phyloP scores from a whole-genome alignment of 2,329 filamentous ascomycete species.

The Camillea tinctor region DNA sequence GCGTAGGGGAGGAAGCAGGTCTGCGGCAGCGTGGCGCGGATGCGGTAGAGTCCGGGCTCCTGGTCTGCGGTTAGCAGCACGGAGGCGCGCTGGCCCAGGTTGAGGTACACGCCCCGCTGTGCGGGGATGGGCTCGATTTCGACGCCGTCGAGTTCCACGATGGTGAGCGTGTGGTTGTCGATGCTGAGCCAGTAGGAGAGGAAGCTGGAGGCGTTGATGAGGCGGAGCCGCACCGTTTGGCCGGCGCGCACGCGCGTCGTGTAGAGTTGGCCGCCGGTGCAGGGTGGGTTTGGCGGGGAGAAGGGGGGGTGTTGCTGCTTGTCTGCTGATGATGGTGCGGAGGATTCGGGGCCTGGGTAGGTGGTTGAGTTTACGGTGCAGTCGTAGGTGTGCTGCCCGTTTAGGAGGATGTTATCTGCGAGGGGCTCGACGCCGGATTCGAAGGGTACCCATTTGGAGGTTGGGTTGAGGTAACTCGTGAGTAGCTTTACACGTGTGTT shows the following conservation, averaged over 20 bases:
- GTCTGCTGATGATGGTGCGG: constrained; percentile 11
- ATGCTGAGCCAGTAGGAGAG: constrained; percentile 39
- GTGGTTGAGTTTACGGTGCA: constrained; percentile 33
- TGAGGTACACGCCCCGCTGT: constrained; percentile 37
- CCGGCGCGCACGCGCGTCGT: constrained; percentile 30
- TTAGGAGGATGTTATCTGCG: constrained; percentile 40
- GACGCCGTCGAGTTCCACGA: constrained; percentile 41
- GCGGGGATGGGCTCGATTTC: constrained; percentile 36
- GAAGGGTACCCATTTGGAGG: constrained; percentile 34
- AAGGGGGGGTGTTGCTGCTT: no score
- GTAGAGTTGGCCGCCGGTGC: constrained; percentile 32
- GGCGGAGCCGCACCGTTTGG: constrained; percentile 33
- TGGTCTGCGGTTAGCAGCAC: constrained; percentile 36
- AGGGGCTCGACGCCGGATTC: constrained; percentile 40
- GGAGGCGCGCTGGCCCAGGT: constrained; percentile 39
- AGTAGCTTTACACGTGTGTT: constrained; percentile 19
- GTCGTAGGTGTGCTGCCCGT: constrained; percentile 37
- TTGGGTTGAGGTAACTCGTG: constrained; percentile 33
- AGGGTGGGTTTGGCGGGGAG: constrained; percentile 4
- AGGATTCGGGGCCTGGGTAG: no score
- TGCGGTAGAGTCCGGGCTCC: constrained; percentile 32
- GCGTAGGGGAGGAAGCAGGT: constrained; percentile 37
- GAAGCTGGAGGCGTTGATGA: constrained; percentile 41
- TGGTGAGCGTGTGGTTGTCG: constrained; percentile 37
- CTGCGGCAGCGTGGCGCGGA: constrained; percentile 35